Percentiles rank a stretch among this genome's conserved stretches.
These are phyloP conservation scores for Skeletonema potamos DNA, from an alignment of 108 stramenopile species.

Conservation along the genomic window DNA sequence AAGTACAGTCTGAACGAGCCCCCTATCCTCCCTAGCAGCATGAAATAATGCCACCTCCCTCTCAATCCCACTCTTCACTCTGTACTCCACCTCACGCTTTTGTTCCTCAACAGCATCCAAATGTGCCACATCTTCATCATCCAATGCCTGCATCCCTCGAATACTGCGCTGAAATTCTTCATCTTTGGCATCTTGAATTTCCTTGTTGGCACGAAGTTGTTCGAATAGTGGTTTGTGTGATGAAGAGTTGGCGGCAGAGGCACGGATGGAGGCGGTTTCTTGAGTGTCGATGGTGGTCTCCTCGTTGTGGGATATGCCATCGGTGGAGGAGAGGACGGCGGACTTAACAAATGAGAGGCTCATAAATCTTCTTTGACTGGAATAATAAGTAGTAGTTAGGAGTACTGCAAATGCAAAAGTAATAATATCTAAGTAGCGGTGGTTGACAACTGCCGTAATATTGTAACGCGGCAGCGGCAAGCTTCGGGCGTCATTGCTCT, in stretches of 20 bases:
- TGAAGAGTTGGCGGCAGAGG: background rate
- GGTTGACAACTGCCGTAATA: too few relatives aligned
- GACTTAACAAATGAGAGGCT: slow-evolving; percentile 86
- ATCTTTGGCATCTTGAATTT: slow-evolving; percentile 64
- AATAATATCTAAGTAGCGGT: too few relatives aligned
- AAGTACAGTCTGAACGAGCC: slow-evolving; percentile 7
- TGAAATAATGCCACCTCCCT: slow-evolving; percentile 70
- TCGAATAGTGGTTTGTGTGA: slow-evolving; percentile 80
- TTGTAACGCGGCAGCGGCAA: too few relatives aligned
- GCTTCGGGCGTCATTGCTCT: too few relatives aligned
- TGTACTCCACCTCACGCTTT: slow-evolving; percentile 45
- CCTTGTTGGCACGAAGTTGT: slow-evolving; percentile 81
- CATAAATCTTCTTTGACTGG: too few relatives aligned
- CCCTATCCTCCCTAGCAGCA: slow-evolving; percentile 62
- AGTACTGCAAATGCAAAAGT: too few relatives aligned
- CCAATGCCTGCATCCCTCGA: slow-evolving; percentile 66
- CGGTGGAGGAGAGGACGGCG: slow-evolving; percentile 77
- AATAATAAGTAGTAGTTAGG: too few relatives aligned
- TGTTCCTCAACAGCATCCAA: slow-evolving; percentile 65
- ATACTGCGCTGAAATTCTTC: slow-evolving; percentile 68
- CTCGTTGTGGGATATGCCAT: slow-evolving; percentile 75
- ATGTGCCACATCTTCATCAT: slow-evolving; percentile 86
- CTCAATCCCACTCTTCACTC: slow-evolving; percentile 50
- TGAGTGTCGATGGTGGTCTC: slow-evolving; percentile 67
- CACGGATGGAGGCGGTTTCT: slow-evolving; percentile 49